A percentile compares a stretch with the other conserved stretches of the same genome.
Evolutionary conservation across 108 stramenopile species (phyloP).

Genomic region (Pseudonitzschia pungens): DNA sequence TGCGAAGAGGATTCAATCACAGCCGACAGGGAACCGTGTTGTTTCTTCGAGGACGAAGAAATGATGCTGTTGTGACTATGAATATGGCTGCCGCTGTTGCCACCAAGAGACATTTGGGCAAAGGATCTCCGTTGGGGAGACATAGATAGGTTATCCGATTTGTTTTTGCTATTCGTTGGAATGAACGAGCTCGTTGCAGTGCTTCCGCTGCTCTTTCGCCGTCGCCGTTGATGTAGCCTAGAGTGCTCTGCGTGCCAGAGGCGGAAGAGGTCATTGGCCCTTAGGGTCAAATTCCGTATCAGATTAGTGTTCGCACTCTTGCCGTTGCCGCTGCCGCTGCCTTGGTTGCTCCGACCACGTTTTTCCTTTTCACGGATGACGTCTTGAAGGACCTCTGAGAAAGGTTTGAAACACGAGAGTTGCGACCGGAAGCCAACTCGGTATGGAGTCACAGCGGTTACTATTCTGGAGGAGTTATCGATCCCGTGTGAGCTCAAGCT

Average conservation of each 20-base stretch:
- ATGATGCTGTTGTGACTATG: constrained; percentile 4
- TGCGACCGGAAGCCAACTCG: constrained; percentile 1
- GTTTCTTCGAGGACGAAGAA: background rate
- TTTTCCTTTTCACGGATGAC: background rate
- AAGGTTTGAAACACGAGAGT: constrained; percentile 4
- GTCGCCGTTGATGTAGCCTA: background rate
- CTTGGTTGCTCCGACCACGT: constrained; percentile 1
- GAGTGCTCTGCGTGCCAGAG: constrained; percentile 16
- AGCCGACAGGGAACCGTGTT: constrained; percentile 18
- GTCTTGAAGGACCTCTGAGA: background rate
- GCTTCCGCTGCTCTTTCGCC: background rate
- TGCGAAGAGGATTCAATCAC: constrained; percentile 25
- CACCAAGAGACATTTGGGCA: constrained; percentile 28
- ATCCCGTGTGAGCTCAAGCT: constrained; percentile 39
- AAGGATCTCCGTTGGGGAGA: constrained; percentile 27
- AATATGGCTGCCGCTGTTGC: background rate
- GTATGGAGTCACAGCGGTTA: constrained; percentile 14
- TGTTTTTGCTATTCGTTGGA: constrained; percentile 4
- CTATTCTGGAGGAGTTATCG: background rate
- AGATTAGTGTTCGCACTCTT: constrained; percentile 14
- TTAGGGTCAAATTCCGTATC: constrained; percentile 28
- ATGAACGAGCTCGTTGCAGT: background rate
- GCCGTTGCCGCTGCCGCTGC: constrained; percentile 8
- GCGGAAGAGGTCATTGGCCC: constrained; percentile 28
- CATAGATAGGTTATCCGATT: constrained; percentile 2